Evolutionary conservation across 2,329 filamentous ascomycete species (phyloP).

Genomic region (Ophiostoma piceae): DNA sequence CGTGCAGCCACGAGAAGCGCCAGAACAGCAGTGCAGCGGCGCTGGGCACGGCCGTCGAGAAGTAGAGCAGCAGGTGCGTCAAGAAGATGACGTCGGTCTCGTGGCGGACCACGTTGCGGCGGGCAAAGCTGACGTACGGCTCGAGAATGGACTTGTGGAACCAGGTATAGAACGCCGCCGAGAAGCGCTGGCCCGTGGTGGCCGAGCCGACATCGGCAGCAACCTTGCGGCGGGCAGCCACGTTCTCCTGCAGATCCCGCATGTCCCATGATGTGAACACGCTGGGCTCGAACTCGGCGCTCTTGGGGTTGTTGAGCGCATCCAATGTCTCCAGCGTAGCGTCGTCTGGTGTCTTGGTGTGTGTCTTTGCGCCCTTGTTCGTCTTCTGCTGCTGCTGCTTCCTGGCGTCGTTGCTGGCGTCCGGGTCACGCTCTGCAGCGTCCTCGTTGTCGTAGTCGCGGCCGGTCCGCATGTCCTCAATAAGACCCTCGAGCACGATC

Average conservation of each 20-base stretch:
- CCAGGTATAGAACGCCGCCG: conserved; percentile 41
- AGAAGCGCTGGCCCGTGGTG: conserved; percentile 7
- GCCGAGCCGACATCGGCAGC: conserved; percentile 16
- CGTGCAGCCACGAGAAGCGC: conserved; percentile 64
- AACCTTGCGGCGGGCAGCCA: conserved; percentile 19
- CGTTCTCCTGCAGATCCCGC: conserved; percentile 35
- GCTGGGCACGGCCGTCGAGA: conserved; percentile 63
- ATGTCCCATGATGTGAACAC: conserved; percentile 43
- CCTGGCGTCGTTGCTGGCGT: conserved; percentile 21
- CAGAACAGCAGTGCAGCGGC: conserved; percentile 56
- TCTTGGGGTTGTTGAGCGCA: conserved; percentile 40
- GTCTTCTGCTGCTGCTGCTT: conserved; percentile 5
- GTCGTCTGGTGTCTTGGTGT: conserved; percentile 28
- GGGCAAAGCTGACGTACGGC: conserved; percentile 55
- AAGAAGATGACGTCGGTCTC: conserved; percentile 73
- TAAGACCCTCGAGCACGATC: conserved; percentile 39
- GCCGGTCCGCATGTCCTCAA: conserved; percentile 35
- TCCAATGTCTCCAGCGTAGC: conserved; percentile 37
- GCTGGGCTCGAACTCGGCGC: conserved; percentile 42
- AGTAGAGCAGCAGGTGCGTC: conserved; percentile 69
- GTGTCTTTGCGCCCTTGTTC: background rate
- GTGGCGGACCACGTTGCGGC: conserved; percentile 51
- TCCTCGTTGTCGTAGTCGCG: conserved; percentile 27
- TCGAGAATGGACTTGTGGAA: conserved; percentile 50
- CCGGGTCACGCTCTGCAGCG: conserved; percentile 18